Base-by-base conservation (phyloP, 176 grass and related monocot genomes). In the Oryza officinalis region DNA sequence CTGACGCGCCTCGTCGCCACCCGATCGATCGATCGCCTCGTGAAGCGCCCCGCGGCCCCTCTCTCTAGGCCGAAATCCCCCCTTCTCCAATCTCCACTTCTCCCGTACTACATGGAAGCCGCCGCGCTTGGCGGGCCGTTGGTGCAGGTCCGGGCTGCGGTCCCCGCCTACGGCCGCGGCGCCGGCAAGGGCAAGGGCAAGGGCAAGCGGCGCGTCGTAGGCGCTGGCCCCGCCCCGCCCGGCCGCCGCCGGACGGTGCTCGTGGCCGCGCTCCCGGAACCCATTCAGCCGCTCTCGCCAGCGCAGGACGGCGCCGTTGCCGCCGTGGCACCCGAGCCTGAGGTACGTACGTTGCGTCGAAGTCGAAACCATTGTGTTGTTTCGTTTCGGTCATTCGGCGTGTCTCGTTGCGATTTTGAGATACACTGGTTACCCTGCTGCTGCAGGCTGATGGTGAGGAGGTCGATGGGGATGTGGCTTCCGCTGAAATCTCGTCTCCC, bases 381-480 rank as follows among this genome's bases (percentile, higher is more conserved):
- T 84, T 72, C 13, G 14, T 28, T 46, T 10, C 67, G 63, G 67
- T 30, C 43, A 20, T 45, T 64, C 17, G 27, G 0, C 13, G 38
- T 63, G 28, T 35, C 37, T 8, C 35, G 44, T 13, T 38, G n/a
- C 14, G 7, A 25, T 71, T 75, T 8, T 6, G 50, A 89, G 50
- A 9, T 50, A 41, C 28, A 0, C 4, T 15, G 43, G 6, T 7
- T 28, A 14, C 33, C 61, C 37, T 8, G 37, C 23, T 76, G 17
- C 13, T 85, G 52, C 72, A 89, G 88, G 65, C 52, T 82, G 83
- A 78, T 57, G 31, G 67, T 12, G 65, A 80, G 27, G 54, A 73
- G 40, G 31, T 71, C 65, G 63, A 81, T 9, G 38, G 18, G 10
- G 27, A 38, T 0, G 52, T 10, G 12, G 4, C 78, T 41, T 50